Evolutionary conservation across 768 basidiomycete genomes (phyloP).

Genomic region (Kwoniella europaea): DNA sequence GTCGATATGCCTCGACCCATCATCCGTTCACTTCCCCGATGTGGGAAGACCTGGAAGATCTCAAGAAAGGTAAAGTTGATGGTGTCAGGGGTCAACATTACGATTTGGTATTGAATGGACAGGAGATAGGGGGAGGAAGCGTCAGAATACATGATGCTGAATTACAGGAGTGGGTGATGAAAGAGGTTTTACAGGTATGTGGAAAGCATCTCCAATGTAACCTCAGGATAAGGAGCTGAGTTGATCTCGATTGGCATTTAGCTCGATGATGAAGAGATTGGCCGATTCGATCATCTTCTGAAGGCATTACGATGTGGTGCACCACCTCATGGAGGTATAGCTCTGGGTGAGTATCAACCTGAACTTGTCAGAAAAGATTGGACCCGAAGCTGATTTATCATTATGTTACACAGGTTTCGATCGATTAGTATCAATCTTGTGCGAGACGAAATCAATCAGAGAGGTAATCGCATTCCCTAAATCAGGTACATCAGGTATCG

Average conservation of each 20-base stretch:
- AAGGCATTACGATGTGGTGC: constrained; percentile 88
- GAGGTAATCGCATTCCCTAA: constrained; percentile 98
- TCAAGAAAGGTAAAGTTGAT: constrained; percentile 73
- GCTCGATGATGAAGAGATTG: constrained; percentile 74
- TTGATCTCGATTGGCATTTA: constrained; percentile 50
- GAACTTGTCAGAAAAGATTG: not conserved
- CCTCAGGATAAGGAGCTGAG: not conserved
- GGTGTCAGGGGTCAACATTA: constrained; percentile 87
- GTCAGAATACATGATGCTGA: constrained; percentile 86
- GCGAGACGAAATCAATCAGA: constrained; percentile 81
- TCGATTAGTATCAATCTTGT: constrained; percentile 87
- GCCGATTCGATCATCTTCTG: constrained; percentile 79
- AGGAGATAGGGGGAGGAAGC: constrained; percentile 91
- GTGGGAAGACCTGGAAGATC: constrained; percentile 79
- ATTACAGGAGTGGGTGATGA: constrained; percentile 85
- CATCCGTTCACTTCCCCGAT: constrained; percentile 97
- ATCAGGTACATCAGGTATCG: constrained; percentile 72
- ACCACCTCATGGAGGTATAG: constrained; percentile 93
- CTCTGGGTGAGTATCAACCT: constrained; percentile 68
- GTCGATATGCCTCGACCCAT: constrained; percentile 89
- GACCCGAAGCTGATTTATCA: not conserved
- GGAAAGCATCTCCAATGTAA: too few relatives aligned
- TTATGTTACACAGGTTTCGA: constrained; percentile 72
- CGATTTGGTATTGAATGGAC: constrained; percentile 90
- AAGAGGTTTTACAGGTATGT: constrained; percentile 74